Evolutionary conservation across 2,329 filamentous ascomycete species (phyloP).

Genomic region (Huntiella bhutanensis): DNA sequence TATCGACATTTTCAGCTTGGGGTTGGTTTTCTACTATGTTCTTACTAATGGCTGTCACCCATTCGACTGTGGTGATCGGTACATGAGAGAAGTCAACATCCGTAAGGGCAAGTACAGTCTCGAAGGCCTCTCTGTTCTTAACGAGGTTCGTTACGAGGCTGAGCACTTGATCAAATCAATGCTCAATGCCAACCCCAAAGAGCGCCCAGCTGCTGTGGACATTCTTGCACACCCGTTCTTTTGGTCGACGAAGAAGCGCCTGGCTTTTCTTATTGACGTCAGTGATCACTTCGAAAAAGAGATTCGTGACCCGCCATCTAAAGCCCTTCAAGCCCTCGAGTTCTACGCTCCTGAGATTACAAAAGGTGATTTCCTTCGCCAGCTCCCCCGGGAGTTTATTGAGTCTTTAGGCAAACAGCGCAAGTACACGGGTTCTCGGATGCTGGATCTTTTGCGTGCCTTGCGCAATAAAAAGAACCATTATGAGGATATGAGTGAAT

Average conservation of each 20-base stretch:
- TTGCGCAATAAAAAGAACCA: conserved; percentile 94
- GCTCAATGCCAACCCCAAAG: conserved; percentile 36
- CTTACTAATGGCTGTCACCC: conserved; percentile 81
- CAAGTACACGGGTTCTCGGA: conserved; percentile 70
- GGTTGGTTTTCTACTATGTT: conserved; percentile 98
- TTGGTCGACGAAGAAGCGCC: conserved; percentile 74
- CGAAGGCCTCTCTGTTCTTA: conserved; percentile 51
- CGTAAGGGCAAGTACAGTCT: conserved; percentile 71
- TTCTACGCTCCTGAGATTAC: conserved; percentile 32
- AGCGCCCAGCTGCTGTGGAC: conserved; percentile 51
- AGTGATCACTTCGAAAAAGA: conserved; percentile 95
- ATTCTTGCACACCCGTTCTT: conserved; percentile 94
- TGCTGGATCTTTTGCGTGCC: conserved; percentile 75
- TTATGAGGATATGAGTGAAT: conserved; percentile 85
- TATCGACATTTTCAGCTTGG: conserved; percentile 93
- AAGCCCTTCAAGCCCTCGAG: conserved; percentile 42
- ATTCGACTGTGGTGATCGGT: conserved; percentile 83
- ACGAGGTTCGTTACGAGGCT: conserved; percentile 71
- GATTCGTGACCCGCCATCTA: conserved; percentile 60
- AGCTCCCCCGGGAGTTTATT: conserved; percentile 63
- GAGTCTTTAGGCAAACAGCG: conserved; percentile 83
- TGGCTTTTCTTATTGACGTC: conserved; percentile 86
- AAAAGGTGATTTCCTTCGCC: conserved; percentile 57
- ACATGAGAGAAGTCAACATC: conserved; percentile 94
- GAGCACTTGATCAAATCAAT: conserved; percentile 73